Evolutionary conservation across 176 grass and related monocot species (phyloP).

Genomic region (Oryza punctata): DNA sequence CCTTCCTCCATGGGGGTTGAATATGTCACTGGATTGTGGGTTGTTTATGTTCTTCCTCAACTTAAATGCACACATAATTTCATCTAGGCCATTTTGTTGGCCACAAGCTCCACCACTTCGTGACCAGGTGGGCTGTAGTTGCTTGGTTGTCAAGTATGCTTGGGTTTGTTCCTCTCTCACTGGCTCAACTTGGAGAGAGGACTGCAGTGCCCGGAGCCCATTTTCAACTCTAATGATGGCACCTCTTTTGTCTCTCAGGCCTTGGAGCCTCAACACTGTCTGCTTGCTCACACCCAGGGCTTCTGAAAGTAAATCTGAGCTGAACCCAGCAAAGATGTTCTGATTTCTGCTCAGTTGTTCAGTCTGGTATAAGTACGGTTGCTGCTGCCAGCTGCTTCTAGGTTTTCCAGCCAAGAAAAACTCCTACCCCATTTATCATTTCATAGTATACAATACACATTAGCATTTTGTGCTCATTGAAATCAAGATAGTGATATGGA

Average conservation of each 20-base stretch:
- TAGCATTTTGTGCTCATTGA: too few species aligned
- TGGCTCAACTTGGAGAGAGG: constrained; percentile 20
- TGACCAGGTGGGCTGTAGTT: not conserved
- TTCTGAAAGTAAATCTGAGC: constrained; percentile 38
- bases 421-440: constrained; percentile 22
- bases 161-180: not conserved
- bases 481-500: too few species aligned
- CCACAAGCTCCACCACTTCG: not conserved
- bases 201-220: constrained; percentile 32
- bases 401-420: constrained; percentile 47
- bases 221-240: constrained; percentile 39
- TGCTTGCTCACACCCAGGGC: constrained; percentile 38
- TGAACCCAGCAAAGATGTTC: constrained; percentile 46
- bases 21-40: constrained; percentile 40
- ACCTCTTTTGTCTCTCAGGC: constrained; percentile 37
- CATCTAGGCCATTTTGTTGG: constrained; percentile 33
- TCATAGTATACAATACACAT: too few species aligned
- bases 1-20: constrained; percentile 36
- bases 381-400: constrained; percentile 16
- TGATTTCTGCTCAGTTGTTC: constrained; percentile 8
- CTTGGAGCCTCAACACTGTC: constrained; percentile 35
- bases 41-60: constrained; percentile 38
- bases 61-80: constrained; percentile 40
- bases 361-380: not conserved
- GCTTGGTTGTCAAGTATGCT: not conserved